Evolutionary conservation across 2,329 filamentous ascomycete species (phyloP), one percentile per base, ranked within the genome.

Genomic region (Fusarium incarnatum): DNA sequence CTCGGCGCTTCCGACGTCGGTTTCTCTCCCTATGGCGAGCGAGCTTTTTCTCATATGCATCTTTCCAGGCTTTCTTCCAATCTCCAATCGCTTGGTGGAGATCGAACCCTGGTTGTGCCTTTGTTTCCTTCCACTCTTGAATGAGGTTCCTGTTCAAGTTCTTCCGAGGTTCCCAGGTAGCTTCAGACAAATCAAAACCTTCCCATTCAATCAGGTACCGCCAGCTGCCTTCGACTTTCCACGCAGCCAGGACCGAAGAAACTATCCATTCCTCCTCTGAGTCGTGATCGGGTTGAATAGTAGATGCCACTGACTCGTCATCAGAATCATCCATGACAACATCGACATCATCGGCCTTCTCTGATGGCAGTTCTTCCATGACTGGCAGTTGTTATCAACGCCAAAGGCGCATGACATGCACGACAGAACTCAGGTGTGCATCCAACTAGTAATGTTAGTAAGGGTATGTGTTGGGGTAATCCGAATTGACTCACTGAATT

Each of bases 161-260:
- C 8, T 80, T 75, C 12, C 74, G 68, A 1, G 86, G 85, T 68
- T 89, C 87, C 87, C 87, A 89, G 5, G 78, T 79, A 47, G 79
- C 79, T n/a, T 79, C 75, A 30, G 70, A 63, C 1, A 83, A 71
- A 2, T 73, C 67, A 48, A 73, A 82, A 3, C 76, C 77, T 22
- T 77, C 73, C 82, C 82, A 83, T 56, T 78, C 67, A 13, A 83
- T 74, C 6, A 83, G 75, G 60, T 78, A 83, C 46, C 67, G 69
- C 4, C 58, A 57, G 23, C 64, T 49, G 5, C 75, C 77, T 5
- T 73, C 62, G 5, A 79, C 60, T 6, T 70, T 56, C 10, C 77
- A 79, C 65, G 88, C 83, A 0, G 84, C 83, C 8, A 89, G 78
- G 42, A 91, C 83, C 13, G 78, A 77, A 42, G 86, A 83, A 8